Percentiles rank a stretch among this genome's conserved stretches.
phyloP scores from a whole-genome alignment of 345 rosid species.

The Lepidium didymum region DNA sequence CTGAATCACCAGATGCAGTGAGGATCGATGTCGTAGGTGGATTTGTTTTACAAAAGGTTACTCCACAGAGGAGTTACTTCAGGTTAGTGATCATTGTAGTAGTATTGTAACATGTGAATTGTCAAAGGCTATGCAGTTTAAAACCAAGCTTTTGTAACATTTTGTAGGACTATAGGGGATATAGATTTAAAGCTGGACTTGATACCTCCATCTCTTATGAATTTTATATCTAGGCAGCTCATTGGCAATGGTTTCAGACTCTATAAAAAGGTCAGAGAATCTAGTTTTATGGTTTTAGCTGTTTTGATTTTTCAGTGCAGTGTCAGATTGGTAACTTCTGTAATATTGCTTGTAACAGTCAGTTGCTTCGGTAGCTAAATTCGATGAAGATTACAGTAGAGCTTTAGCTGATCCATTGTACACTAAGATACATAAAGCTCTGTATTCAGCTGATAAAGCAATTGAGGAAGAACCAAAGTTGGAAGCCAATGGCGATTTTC shows the following conservation, averaged over 20 bases:
- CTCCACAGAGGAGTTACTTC: conserved; percentile 72
- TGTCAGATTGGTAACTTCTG: not conserved
- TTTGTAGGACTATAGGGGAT: conserved; percentile 66
- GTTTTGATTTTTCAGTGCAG: not conserved
- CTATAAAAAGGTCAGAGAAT: conserved; percentile 69
- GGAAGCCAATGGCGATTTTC: not conserved
- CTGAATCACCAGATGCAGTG: conserved; percentile 61
- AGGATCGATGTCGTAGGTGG: conserved; percentile 85
- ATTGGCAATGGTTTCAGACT: conserved; percentile 83
- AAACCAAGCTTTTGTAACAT: not conserved
- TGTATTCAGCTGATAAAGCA: conserved; percentile 29
- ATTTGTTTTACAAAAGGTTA: conserved; percentile 83
- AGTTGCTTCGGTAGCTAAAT: conserved; percentile 52
- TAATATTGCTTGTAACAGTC: conserved; percentile 37
- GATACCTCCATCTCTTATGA: conserved; percentile 80
- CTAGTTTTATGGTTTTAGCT: not conserved
- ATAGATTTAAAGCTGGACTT: conserved; percentile 90
- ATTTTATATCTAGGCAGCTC: conserved; percentile 87
- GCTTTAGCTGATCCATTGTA: conserved; percentile 70
- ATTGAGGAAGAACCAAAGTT: conserved; percentile 14
- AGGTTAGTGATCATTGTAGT: conserved; percentile 44
- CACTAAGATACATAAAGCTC: conserved; percentile 42
- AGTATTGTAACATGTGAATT: not conserved
- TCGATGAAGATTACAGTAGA: conserved; percentile 55
- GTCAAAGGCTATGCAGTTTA: conserved; percentile 2